Evolutionary conservation across 2,329 filamentous ascomycete species (phyloP).

Genomic region (Pseudodiploospora longispora): DNA sequence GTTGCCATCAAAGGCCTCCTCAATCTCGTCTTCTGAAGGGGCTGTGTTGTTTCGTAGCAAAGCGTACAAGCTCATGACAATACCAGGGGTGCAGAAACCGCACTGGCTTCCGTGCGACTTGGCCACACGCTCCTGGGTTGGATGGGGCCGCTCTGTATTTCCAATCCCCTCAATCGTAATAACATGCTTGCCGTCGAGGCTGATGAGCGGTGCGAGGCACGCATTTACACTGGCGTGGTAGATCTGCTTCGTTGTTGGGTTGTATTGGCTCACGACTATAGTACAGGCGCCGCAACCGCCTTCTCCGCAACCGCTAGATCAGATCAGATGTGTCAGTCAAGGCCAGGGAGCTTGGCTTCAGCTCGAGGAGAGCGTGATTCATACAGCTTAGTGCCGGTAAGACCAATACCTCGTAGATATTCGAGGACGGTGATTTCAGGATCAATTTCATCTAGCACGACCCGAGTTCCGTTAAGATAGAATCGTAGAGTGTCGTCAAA

Average conservation of each 20-base stretch:
- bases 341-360: not conserved
- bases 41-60: slow-evolving; percentile 74
- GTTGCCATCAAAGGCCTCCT: slow-evolving; percentile 96
- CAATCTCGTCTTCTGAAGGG: slow-evolving; percentile 74
- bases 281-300: slow-evolving; percentile 96
- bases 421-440: slow-evolving; percentile 89
- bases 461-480: slow-evolving; percentile 89
- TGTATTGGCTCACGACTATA: slow-evolving; percentile 87
- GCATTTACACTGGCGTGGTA: slow-evolving; percentile 97
- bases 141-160: slow-evolving; percentile 77
- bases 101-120: slow-evolving; percentile 88
- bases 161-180: slow-evolving; percentile 97
- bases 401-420: slow-evolving; percentile 83
- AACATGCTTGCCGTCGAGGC: slow-evolving; percentile 94
- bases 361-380: slow-evolving; percentile 11
- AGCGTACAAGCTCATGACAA: slow-evolving; percentile 96
- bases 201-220: slow-evolving; percentile 85
- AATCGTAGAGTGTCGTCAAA: slow-evolving; percentile 88
- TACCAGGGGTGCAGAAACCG: slow-evolving; percentile 92
- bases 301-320: slow-evolving; percentile 71
- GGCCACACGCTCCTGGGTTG: slow-evolving; percentile 83
- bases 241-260: slow-evolving; percentile 83
- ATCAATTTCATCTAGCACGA: slow-evolving; percentile 78
- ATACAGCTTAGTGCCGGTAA: slow-evolving; percentile 87
- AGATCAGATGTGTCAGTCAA: slow-evolving; percentile 3